Evolutionary conservation across 2,329 filamentous ascomycete genomes (phyloP).

Genomic region (Aureobasidium melanogenum): DNA sequence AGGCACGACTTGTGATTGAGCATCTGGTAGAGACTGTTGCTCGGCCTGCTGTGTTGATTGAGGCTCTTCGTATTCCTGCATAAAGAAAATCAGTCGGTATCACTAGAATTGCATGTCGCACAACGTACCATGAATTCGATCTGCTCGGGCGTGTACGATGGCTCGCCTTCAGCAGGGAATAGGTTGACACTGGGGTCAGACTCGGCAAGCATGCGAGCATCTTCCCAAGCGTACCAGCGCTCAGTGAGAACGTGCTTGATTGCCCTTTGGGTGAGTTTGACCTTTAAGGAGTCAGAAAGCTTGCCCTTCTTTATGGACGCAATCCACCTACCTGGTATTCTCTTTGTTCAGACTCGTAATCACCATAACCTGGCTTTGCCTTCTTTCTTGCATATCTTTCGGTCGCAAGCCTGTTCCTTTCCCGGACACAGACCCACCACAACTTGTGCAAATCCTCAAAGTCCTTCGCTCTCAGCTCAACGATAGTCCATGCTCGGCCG

Average conservation of each 20-base stretch:
- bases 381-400: constrained; percentile 59
- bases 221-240: constrained; percentile 79
- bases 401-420: constrained; percentile 83
- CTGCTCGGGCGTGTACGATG: constrained; percentile 17
- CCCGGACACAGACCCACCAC: constrained; percentile 91
- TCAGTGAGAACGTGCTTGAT: constrained; percentile 84
- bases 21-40: background rate
- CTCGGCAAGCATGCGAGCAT: constrained; percentile 58
- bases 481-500: constrained; percentile 73
- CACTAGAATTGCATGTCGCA: background rate
- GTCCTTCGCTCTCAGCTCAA: constrained; percentile 79
- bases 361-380: constrained; percentile 63
- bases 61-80: background rate
- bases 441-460: constrained; percentile 89
- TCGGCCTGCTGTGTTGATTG: background rate
- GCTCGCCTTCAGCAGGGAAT: constrained; percentile 25
- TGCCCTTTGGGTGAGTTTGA: constrained; percentile 65
- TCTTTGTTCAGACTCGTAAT: constrained; percentile 55
- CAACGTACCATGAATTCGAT: background rate
- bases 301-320: background rate
- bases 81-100: background rate
- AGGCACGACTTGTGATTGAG: background rate
- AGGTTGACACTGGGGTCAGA: constrained; percentile 60
- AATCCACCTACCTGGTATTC: constrained; percentile 48
- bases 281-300: constrained; percentile 39